phyloP scores from a whole-genome alignment of 2,329 filamentous ascomycete species.

The Cordyceps cicadae region DNA sequence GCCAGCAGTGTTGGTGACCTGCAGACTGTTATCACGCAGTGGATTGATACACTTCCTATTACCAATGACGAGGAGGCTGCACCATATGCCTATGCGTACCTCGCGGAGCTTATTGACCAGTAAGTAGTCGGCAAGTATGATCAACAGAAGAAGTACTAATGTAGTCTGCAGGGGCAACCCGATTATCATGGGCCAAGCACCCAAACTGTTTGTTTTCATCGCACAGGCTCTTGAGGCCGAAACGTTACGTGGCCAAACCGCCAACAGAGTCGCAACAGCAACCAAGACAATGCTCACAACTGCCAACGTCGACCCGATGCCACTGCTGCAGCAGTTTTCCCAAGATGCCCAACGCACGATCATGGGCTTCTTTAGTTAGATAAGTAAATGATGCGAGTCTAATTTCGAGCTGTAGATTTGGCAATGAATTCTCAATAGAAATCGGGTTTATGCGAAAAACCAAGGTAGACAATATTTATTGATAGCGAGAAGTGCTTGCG shows the following conservation, averaged over 20 bases:
- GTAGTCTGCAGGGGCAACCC: conserved; percentile 64
- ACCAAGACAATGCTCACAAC: conserved; percentile 70
- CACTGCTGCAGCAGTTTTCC: conserved; percentile 65
- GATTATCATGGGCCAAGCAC: conserved; percentile 65
- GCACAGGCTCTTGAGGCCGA: conserved; percentile 85
- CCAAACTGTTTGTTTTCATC: conserved; percentile 76
- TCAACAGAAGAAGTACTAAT: conserved; percentile 19
- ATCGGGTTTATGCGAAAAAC: background rate
- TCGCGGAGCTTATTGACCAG: conserved; percentile 88
- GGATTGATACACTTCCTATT: conserved; percentile 86
- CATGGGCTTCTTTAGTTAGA: conserved; percentile 66
- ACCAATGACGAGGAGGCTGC: conserved; percentile 95
- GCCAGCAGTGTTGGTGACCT: conserved; percentile 64
- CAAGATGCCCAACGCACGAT: conserved; percentile 76
- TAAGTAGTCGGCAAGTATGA: conserved; percentile 45
- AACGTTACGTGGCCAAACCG: conserved; percentile 77
- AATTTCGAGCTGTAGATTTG: background rate
- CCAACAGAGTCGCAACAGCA: conserved; percentile 64
- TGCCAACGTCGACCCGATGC: conserved; percentile 66
- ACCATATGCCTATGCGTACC: conserved; percentile 88
- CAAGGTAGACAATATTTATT: background rate
- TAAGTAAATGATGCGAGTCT: background rate
- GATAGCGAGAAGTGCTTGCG: background rate
- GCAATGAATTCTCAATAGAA: background rate
- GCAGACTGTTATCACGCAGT: conserved; percentile 70